These are phyloP conservation scores for Aspergillus clavatus DNA, from an alignment of 2,329 filamentous ascomycete species.

Conservation along the genomic window DNA sequence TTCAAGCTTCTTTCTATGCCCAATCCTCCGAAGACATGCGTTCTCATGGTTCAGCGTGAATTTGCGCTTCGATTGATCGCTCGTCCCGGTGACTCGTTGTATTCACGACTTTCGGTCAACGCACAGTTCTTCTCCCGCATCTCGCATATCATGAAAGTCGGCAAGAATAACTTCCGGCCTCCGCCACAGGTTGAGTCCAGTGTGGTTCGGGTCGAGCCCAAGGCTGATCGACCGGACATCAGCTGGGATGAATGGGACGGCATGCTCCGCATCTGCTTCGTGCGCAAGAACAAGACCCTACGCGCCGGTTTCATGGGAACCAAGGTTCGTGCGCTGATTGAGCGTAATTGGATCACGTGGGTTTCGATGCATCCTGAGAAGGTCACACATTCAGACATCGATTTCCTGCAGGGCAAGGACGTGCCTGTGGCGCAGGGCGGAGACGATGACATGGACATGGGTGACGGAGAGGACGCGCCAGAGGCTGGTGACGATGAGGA, in stretches of 20 bases:
- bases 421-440: constrained; percentile 1
- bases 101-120: constrained; percentile 86
- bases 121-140: constrained; percentile 85
- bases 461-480: constrained; percentile 41
- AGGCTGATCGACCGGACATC: constrained; percentile 78
- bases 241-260: constrained; percentile 96
- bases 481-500: constrained; percentile 37
- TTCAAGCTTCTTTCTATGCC: constrained; percentile 82
- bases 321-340: constrained; percentile 42
- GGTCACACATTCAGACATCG: constrained; percentile 47
- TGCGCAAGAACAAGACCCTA: constrained; percentile 84
- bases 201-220: constrained; percentile 84
- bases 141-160: constrained; percentile 78
- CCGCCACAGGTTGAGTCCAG: constrained; percentile 89
- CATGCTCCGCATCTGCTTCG: constrained; percentile 74
- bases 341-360: constrained; percentile 17
- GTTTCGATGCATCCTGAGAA: constrained; percentile 32
- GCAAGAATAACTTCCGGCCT: constrained; percentile 93
- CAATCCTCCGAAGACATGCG: constrained; percentile 73
- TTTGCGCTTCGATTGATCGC: constrained; percentile 89
- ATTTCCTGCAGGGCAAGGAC: constrained; percentile 33
- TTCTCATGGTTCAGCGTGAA: constrained; percentile 89
- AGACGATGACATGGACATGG: constrained; percentile 25
- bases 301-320: constrained; percentile 71
- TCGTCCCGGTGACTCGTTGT: constrained; percentile 79